Evolutionary conservation across 2,329 filamentous ascomycete species (phyloP).

Genomic region (Podosphaera xanthii): DNA sequence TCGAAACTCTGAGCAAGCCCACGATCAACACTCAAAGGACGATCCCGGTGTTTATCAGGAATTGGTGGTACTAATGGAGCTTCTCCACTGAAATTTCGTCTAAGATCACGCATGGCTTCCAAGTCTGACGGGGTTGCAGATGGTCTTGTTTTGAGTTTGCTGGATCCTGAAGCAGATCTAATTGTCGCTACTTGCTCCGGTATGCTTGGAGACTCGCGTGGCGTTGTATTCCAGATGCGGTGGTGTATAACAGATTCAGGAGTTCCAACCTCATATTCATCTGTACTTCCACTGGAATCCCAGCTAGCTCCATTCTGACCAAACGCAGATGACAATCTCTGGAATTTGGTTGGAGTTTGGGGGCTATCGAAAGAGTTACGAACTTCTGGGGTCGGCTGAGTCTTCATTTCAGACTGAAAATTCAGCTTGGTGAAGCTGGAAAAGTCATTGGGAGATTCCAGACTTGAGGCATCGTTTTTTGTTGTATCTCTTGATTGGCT

Average conservation of each 20-base stretch:
- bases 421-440: not conserved
- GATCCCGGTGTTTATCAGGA: conserved; percentile 34
- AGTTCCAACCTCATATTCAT: conserved; percentile 38
- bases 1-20: conserved; percentile 13
- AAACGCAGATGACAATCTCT: conserved; percentile 25
- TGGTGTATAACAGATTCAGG: conserved; percentile 83
- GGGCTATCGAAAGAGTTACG: conserved; percentile 11
- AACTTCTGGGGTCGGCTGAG: conserved; percentile 7
- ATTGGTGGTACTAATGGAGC: conserved; percentile 35
- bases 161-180: conserved; percentile 52
- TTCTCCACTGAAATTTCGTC: conserved; percentile 65
- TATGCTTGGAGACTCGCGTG: conserved; percentile 32
- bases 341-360: conserved; percentile 13
- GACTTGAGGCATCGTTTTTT: not conserved
- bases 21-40: conserved; percentile 23
- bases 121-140: conserved; percentile 75
- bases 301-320: conserved; percentile 41
- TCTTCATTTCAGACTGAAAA: not conserved
- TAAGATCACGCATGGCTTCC: conserved; percentile 62
- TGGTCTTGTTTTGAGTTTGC: conserved; percentile 63
- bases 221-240: conserved; percentile 23
- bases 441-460: not conserved
- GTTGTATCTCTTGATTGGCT: not conserved
- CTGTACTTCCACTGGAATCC: conserved; percentile 27
- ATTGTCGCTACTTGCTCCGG: conserved; percentile 74